Conservation (phyloP, 2,329 filamentous ascomycete genomes). For the Fusarium sp. region DNA sequence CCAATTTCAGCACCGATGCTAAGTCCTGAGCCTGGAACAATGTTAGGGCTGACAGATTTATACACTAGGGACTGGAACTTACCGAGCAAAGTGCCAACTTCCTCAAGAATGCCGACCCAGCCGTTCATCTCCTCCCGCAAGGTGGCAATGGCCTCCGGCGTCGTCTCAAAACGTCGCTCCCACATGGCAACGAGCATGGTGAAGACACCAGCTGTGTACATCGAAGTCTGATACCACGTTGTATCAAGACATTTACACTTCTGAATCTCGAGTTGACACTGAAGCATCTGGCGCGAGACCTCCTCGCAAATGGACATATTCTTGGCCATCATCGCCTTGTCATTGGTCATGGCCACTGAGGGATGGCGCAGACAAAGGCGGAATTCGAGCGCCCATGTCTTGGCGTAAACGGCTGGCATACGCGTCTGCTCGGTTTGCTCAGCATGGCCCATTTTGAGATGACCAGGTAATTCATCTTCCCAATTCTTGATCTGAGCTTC, state of each 20-base stretch:
- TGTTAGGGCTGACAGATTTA: constrained; percentile 34
- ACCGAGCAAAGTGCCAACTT: constrained; percentile 78
- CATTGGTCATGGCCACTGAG: constrained; percentile 70
- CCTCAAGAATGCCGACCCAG: constrained; percentile 78
- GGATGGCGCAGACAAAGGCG: constrained; percentile 74
- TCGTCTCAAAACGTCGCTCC: constrained; percentile 75
- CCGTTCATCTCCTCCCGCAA: constrained; percentile 77
- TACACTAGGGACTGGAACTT: constrained; percentile 51
- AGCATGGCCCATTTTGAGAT: constrained; percentile 66
- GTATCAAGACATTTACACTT: constrained; percentile 80
- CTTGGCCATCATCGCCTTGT: constrained; percentile 70
- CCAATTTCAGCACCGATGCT: constrained; percentile 62
- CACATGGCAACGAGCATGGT: constrained; percentile 79
- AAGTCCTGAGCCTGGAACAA: constrained; percentile 59
- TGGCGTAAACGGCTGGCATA: constrained; percentile 69
- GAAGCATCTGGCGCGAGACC: constrained; percentile 75
- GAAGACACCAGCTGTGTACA: constrained; percentile 81
- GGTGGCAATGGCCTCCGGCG: constrained; percentile 69
- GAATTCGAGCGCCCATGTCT: constrained; percentile 70
- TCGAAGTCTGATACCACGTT: constrained; percentile 82
- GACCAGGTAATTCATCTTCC: constrained; percentile 74
- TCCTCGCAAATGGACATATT: constrained; percentile 77
- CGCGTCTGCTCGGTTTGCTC: constrained; percentile 60
- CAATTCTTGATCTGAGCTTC: constrained; percentile 76
- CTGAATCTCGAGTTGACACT: constrained; percentile 71